Base-by-base conservation (phyloP, 768 basidiomycete genomes). In the Pleurotus giganteus region DNA sequence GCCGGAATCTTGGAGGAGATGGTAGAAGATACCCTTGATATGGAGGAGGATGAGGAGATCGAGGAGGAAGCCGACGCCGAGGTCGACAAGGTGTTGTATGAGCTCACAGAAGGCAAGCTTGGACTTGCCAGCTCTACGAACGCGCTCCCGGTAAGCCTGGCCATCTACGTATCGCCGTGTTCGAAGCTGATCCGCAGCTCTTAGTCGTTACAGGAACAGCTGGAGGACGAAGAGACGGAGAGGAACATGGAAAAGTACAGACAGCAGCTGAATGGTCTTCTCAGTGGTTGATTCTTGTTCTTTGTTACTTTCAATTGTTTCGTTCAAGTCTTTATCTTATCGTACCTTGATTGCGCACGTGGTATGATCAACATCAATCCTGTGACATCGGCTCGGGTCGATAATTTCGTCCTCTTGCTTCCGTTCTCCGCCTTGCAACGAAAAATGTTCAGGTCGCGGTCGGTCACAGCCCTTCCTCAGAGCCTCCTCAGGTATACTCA, bases 1-100 rank as follows among this genome's bases (percentile, higher is more conserved):
- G 94, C 94, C 29, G 97, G 97, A 2, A 91, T 99, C 58, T 86
- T 98, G 84, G 91, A 94, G 62, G 97, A 99, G 69, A 98, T 98
- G 97, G 73, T 99, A 51, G 94, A 94, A 57, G 95, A 97, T 62
- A 91, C 86, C 41, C 74, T 99, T 23, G 88, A 94, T 44, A 77
- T 94, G 69, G 93, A 95, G 3, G 94, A 96, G 45, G 95, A 97
- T 41, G 94, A 96, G 59, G 96, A 95, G 61, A 69, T 98, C 27
- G 91, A 94, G 63, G 94, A 95, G 61, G 97, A 99, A 71, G 97
- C 97, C 3, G 94, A 98, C 63, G 92, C 85, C 9, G 97, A 99
- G 67, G 92, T 99, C 8, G 97, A 99, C 66, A 97, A 95, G 67
- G 91, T 99, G 12, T 68, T 99, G 34, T 98, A 88, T 62, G 94